Conservation (phyloP, 139 green algal genomes). For the Penium margaritaceum region DNA sequence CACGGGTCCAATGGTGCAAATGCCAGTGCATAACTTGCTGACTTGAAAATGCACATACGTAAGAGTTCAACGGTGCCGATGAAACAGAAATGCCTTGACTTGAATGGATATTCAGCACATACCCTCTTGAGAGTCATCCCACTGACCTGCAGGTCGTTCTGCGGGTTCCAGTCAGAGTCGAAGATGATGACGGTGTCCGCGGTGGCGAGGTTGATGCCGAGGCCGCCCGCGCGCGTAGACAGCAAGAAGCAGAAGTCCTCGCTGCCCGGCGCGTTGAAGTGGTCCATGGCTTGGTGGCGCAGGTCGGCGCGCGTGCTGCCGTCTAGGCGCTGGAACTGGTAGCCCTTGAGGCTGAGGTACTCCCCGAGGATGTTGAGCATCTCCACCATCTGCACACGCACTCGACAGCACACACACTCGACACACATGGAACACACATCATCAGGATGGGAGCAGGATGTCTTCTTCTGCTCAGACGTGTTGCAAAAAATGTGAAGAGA, state of each 20-base stretch:
- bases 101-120: too few species aligned
- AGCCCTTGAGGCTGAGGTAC: slow-evolving; percentile 84
- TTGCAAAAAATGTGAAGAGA: too few species aligned
- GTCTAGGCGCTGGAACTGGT: slow-evolving; percentile 79
- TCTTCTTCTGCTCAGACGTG: too few species aligned
- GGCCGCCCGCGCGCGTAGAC: slow-evolving; percentile 73
- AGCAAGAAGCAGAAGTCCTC: slow-evolving; percentile 91
- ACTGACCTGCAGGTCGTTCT: slow-evolving; percentile 68
- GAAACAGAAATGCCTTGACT: too few species aligned
- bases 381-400: slow-evolving; percentile 77
- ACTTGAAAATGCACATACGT: too few species aligned
- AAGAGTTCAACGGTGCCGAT: too few species aligned
- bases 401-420: too few species aligned
- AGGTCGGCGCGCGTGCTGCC: slow-evolving; percentile 68
- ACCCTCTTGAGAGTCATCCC: too few species aligned
- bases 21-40: too few species aligned
- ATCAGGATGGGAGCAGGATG: background rate
- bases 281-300: slow-evolving; percentile 81
- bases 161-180: slow-evolving; percentile 60
- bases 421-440: background rate
- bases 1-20: too few species aligned
- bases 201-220: slow-evolving; percentile 84
- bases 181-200: slow-evolving; percentile 79
- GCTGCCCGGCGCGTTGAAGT: slow-evolving; percentile 83
- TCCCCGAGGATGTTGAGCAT: slow-evolving; percentile 89